Conservation (phyloP, 257 asterid genomes). For the Petrea volubilis region DNA sequence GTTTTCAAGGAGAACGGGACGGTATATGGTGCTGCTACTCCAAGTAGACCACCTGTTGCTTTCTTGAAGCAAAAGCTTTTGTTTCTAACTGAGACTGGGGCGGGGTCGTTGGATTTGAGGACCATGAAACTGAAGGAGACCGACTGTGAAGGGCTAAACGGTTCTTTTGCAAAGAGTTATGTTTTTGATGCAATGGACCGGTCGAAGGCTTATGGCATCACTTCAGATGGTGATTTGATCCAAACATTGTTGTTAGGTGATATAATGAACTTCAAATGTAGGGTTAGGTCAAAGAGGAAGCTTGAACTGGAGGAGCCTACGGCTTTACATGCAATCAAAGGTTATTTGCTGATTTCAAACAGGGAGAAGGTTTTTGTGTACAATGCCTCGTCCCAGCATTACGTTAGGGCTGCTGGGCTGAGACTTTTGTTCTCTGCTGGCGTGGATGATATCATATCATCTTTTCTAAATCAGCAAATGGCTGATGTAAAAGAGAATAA, state of each 20-base stretch:
- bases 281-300: slow-evolving; percentile 76
- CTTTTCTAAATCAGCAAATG: slow-evolving; percentile 54
- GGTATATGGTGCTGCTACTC: slow-evolving; percentile 55
- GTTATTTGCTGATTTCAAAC: slow-evolving; percentile 68
- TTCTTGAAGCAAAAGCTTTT: slow-evolving; percentile 92
- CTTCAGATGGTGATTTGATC: slow-evolving; percentile 73
- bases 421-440: slow-evolving; percentile 66
- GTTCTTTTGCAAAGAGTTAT: slow-evolving; percentile 55
- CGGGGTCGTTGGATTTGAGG: slow-evolving; percentile 93
- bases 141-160: slow-evolving; percentile 84
- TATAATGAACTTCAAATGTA: slow-evolving; percentile 83
- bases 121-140: slow-evolving; percentile 85
- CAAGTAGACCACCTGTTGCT: slow-evolving; percentile 62
- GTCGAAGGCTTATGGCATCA: slow-evolving; percentile 84
- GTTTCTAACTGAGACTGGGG: slow-evolving; percentile 88
- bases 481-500: slow-evolving; percentile 27
- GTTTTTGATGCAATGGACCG: slow-evolving; percentile 83
- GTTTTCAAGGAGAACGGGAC: slow-evolving; percentile 75
- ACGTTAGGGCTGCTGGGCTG: slow-evolving; percentile 75
- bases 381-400: slow-evolving; percentile 84
- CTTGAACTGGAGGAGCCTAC: slow-evolving; percentile 60
- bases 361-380: slow-evolving; percentile 64
- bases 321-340: slow-evolving; percentile 78
- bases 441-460: slow-evolving; percentile 59
- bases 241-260: slow-evolving; percentile 83